Evolutionary conservation across 1,284 basidiomycete species (phyloP), one percentile per base, ranked within the genome.

Genomic region (Erythrobasidium hasegawianum): DNA sequence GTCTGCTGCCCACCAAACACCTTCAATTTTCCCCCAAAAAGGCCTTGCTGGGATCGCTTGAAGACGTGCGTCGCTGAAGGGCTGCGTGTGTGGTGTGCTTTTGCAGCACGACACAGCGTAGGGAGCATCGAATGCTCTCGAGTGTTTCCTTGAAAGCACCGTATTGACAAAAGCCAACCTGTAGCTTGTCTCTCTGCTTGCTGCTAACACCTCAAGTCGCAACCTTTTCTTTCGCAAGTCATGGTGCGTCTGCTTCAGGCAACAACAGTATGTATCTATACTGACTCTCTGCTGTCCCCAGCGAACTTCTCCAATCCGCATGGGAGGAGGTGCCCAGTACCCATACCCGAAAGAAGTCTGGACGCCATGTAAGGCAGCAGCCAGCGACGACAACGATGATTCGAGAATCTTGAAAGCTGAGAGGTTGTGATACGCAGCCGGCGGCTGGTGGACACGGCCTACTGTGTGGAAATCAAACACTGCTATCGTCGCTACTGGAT

Each of bases 341-440:
- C 81, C 81, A 59, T 83, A 79, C 76, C 82, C 82, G 29, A 83
- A 82, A 76, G 81, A 82, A 74, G 82, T 83, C 68, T 83, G 81
- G 81, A 78, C 79, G 53, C 81, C 81, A 57, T 75, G 79, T 69
- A 16, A 77, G 78, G 76, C 55, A 49, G 72, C 72, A 14, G n/a
- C 3, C 38, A 60, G 71, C 39, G n/a, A 14, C 18, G 18, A 24
- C 41, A 41, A 1, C 16, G 54, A 20, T 13, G 38, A 38, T n/a
- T n/a, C n/a, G n/a, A n/a, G n/a, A n/a, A n/a, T n/a, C n/a, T n/a
- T 18, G 7, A 26, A 45, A 18, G 7, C 49, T 54, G 49, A 62
- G 16, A n/a, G 27, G 20, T 54, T 4, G 11, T 18, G 16, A 11
- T 20, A 20, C 29, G 33, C 53, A 55, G 54, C 45, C 22, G 81